Base-by-base conservation (phyloP, 768 basidiomycete species). In the Sarcomyxa edulis region DNA sequence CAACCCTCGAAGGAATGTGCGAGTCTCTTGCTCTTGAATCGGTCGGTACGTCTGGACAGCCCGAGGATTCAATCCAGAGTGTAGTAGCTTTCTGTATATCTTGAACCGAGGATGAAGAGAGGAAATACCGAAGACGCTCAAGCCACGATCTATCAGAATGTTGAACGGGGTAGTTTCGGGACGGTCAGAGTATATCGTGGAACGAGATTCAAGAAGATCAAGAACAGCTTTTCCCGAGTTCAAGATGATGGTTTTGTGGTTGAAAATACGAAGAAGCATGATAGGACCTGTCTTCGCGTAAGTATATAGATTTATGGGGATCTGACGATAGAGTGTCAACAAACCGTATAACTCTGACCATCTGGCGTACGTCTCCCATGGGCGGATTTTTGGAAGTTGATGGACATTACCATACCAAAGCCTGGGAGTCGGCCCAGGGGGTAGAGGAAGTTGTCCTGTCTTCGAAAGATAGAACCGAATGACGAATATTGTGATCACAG, bases 171-270 rank as follows among this genome's bases (percentile, higher is more conserved):
- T n/a, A n/a, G n/a, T n/a, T n/a, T n/a, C 38, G 1, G 69, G 71
- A 21, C 69, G 63, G 52, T 74, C 64, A 8, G 75, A 76, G 48
- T 74, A 77, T 32, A 74, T 71, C n/a, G 65, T 49, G 36, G 74
- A 68, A 34, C 73, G 65, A 48, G 65, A 74, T 28, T 76, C 76
- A 18, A 80, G 58, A 15, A 80, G 53, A 36, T 69, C 72, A 6
- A 61, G 60, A 24, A 64, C 62, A 4, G 62, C 66, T 42, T 67
- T 59, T 44, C 58, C 42, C 42, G 65, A 67, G 51, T 71, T 76
- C 20, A 81, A 53, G 38, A 80, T 56, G 32, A 79, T 48, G 11
- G 68, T 57, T 12, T 61, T 49, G 22, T 52, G 54, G 35, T 63
- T 62, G 35, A 71, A 52, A 32, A 56, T 37, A 29, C 53, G 62